Evolutionary conservation across 2,329 filamentous ascomycete genomes (phyloP).

Genomic region (Alternaria ventricosa): DNA sequence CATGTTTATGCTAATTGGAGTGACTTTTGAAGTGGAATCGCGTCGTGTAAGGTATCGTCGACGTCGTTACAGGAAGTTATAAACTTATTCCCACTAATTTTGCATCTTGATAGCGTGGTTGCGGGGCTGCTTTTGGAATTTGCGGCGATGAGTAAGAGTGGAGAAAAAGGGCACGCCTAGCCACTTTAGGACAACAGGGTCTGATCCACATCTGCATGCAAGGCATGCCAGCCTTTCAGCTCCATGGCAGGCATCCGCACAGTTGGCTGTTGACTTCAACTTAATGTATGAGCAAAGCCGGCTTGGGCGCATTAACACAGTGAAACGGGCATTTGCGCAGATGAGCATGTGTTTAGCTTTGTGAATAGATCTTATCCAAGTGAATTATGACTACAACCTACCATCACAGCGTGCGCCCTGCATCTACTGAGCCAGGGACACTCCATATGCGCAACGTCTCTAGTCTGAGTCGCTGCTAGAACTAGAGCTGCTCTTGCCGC

Average conservation of each 20-base stretch:
- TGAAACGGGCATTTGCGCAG: neutral
- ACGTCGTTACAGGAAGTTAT: neutral
- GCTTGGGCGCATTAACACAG: neutral
- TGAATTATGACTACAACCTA: neutral
- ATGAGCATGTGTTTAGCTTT: neutral
- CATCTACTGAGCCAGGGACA: neutral
- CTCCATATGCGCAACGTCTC: neutral
- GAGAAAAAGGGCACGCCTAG: slow-evolving; percentile 39
- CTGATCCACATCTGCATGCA: neutral
- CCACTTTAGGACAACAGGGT: slow-evolving; percentile 21
- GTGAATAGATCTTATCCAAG: neutral
- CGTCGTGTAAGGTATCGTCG: neutral
- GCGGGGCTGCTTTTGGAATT: slow-evolving; percentile 29
- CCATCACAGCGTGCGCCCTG: neutral
- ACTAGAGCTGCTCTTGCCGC: slow-evolving; percentile 40
- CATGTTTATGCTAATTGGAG: slow-evolving; percentile 38
- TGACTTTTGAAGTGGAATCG: neutral
- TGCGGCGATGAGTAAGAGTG: slow-evolving; percentile 38
- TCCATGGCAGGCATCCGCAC: neutral
- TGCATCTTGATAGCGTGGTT: slow-evolving; percentile 17
- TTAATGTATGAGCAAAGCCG: neutral
- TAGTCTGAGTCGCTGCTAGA: slow-evolving; percentile 48
- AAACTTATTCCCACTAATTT: slow-evolving; percentile 7
- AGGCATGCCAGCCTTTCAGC: neutral
- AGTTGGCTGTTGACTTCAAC: neutral